Percentiles rank a stretch among this genome's conserved stretches.
These are phyloP conservation scores for Phytophthora megakarya DNA, from an alignment of 352 stramenopile species.

Conservation along the genomic window DNA sequence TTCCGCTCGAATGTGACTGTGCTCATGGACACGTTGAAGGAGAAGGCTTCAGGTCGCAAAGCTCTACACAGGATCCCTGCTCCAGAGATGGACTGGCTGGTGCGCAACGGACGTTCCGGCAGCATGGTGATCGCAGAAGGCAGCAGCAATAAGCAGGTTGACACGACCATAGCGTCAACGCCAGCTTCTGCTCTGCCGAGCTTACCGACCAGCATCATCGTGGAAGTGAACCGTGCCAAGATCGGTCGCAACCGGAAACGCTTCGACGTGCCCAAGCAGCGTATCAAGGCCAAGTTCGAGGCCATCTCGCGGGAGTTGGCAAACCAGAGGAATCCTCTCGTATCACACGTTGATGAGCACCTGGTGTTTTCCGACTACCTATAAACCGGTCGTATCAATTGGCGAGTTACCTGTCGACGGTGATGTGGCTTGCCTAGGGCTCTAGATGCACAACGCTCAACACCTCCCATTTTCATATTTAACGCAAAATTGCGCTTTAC, in stretches of 20 bases:
- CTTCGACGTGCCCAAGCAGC: conserved; percentile 71
- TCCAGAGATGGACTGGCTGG: conserved; percentile 65
- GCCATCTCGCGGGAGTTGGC: conserved; percentile 68
- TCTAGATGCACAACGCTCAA: conserved; percentile 22
- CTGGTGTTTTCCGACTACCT: conserved; percentile 81
- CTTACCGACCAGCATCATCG: conserved; percentile 46
- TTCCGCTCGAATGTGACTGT: conserved; percentile 68
- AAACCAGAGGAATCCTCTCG: conserved; percentile 44
- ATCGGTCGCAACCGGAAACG: conserved; percentile 51
- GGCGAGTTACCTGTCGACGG: conserved; percentile 1
- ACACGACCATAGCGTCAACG: not conserved
- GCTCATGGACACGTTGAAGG: conserved; percentile 70
- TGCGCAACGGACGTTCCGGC: conserved; percentile 44
- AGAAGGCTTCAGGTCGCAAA: conserved; percentile 73
- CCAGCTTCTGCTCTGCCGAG: conserved; percentile 22
- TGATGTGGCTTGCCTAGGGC: conserved; percentile 22
- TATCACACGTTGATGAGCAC: conserved; percentile 62
- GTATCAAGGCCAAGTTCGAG: conserved; percentile 67
- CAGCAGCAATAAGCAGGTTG: conserved; percentile 6
- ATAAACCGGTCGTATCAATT: conserved; percentile 22
- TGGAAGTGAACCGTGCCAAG: conserved; percentile 70
- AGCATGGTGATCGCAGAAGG: conserved; percentile 60
- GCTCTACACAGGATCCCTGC: conserved; percentile 69
- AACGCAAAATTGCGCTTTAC: conserved; percentile 27
- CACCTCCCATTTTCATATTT: conserved; percentile 23